Evolutionary conservation across 116 monocot species (phyloP), one percentile per base, ranked within the genome.

Genomic region (Iris pallida): DNA sequence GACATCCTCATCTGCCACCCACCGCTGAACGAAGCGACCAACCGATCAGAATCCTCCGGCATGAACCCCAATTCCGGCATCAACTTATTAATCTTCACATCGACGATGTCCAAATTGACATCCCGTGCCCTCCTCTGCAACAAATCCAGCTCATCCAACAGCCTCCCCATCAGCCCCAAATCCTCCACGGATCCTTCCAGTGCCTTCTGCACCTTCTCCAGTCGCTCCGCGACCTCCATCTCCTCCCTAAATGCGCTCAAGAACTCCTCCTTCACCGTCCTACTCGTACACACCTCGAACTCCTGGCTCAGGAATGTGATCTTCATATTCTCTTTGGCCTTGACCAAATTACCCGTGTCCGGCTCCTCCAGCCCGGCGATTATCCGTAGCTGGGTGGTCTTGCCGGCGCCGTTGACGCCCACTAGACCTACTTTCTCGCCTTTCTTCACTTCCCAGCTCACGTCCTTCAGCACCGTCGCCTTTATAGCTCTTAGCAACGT

Each of bases 1-100:
- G 85, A 90, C 80, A 97, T 92, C 75, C 97, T 97, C 97, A 97
- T 97, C 80, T 97, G 92, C 97, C 92, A 97, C 19, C 97, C 97
- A 8, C 92, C 78, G 64, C 97, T 97, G 52, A 92, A 97, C 5
- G 97, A 97, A 1, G 92, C 89, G 14, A 97, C 92, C 40, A 97
- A 72, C 55, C 92, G 74, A 57, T 97, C 97, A 15, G 85, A 77
- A 67, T 90, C 97, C 78, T 92, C 97, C 0, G 81, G 84, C 0
- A 71, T 15, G 69, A 97, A 97, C 53, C 92, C 92, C 16, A 97
- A 78, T 67, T 88, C 92, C 0, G 90, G 97, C 92, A 97, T 92
- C 68, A 97, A 51, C 76, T 86, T 97, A 77, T 65, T 90, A n/a
- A 97, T 87, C 83, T 85, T 97, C 42, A 83, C 85, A 68, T 92